These are phyloP conservation scores for Nitzschia putrida DNA, from an alignment of 108 stramenopile species.

Conservation along the genomic window DNA sequence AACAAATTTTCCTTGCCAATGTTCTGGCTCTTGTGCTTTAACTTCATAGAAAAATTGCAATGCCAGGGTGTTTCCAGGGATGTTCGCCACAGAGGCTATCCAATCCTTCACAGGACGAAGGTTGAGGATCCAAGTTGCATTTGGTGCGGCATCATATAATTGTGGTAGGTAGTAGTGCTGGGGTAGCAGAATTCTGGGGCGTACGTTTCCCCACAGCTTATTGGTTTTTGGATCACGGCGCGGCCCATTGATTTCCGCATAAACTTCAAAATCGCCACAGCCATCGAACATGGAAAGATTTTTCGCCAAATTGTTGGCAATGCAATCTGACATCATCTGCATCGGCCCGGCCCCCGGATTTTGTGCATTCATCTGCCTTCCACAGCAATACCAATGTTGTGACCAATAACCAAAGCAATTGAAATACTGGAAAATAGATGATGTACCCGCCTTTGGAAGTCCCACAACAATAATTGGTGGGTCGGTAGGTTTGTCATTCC, in stretches of 20 bases:
- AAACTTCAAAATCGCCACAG: constrained; percentile 42
- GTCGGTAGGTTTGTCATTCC: background rate
- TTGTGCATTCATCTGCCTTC: constrained; percentile 15
- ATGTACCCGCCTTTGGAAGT: constrained; percentile 43
- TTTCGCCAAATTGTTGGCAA: constrained; percentile 12
- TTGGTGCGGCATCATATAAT: constrained; percentile 36
- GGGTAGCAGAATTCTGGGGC: constrained; percentile 33
- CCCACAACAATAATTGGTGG: constrained; percentile 35
- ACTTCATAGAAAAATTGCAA: constrained; percentile 17
- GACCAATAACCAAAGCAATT: constrained; percentile 25
- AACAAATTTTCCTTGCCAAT: background rate
- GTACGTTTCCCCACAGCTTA: background rate
- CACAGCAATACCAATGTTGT: constrained; percentile 48
- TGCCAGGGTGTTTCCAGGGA: constrained; percentile 11
- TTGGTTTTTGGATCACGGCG: constrained; percentile 1
- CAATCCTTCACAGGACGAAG: constrained; percentile 33
- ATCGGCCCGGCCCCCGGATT: background rate
- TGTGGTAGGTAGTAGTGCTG: constrained; percentile 36
- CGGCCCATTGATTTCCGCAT: constrained; percentile 41
- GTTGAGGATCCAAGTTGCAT: constrained; percentile 49
- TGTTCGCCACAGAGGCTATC: constrained; percentile 20
- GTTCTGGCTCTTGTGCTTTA: constrained; percentile 7
- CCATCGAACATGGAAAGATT: constrained; percentile 21
- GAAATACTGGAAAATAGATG: constrained; percentile 35
- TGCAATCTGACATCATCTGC: constrained; percentile 23